These are phyloP conservation scores for Colletotrichum sojae DNA, from an alignment of 2,329 filamentous ascomycete genomes.

Conservation along the genomic window DNA sequence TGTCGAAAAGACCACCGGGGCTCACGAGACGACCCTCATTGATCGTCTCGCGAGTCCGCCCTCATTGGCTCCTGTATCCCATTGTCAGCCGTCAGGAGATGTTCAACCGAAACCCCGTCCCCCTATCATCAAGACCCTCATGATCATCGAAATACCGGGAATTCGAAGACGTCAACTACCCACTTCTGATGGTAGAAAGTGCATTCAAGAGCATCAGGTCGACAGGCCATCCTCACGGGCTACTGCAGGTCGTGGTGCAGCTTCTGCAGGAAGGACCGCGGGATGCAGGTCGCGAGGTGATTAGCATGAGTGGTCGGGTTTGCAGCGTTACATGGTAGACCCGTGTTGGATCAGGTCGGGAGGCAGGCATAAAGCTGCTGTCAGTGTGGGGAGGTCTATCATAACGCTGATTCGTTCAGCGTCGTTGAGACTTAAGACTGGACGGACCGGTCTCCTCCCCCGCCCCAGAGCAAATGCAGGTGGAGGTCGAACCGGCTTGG, in stretches of 20 bases:
- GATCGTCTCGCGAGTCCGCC: slow-evolving; percentile 4
- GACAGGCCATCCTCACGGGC: not conserved
- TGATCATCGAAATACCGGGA: too few species aligned
- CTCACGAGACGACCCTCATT: slow-evolving; percentile 26
- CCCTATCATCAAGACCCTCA: slow-evolving; percentile 1
- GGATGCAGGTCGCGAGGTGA: slow-evolving; percentile 25
- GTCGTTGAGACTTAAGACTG: not conserved
- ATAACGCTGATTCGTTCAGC: slow-evolving; percentile 30
- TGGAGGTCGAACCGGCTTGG: slow-evolving; percentile 31
- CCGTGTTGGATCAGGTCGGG: slow-evolving; percentile 10
- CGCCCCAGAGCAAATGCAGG: slow-evolving; percentile 28
- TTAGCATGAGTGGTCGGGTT: slow-evolving; percentile 28
- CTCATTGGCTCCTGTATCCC: slow-evolving; percentile 1
- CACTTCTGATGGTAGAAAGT: too few species aligned
- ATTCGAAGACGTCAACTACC: too few species aligned
- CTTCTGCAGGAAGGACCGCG: slow-evolving; percentile 27
- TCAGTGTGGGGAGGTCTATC: slow-evolving; percentile 31
- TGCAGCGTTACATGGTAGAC: not conserved
- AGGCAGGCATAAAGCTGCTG: slow-evolving; percentile 19
- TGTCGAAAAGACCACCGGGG: slow-evolving; percentile 28
- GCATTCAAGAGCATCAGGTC: too few species aligned
- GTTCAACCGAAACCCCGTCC: not conserved
- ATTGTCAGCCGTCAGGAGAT: not conserved
- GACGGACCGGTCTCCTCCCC: slow-evolving; percentile 23
- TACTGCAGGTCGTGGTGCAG: slow-evolving; percentile 29